Evolutionary conservation across 2,329 filamentous ascomycete genomes (phyloP).

Genomic region (Lecanicillium sp.): DNA sequence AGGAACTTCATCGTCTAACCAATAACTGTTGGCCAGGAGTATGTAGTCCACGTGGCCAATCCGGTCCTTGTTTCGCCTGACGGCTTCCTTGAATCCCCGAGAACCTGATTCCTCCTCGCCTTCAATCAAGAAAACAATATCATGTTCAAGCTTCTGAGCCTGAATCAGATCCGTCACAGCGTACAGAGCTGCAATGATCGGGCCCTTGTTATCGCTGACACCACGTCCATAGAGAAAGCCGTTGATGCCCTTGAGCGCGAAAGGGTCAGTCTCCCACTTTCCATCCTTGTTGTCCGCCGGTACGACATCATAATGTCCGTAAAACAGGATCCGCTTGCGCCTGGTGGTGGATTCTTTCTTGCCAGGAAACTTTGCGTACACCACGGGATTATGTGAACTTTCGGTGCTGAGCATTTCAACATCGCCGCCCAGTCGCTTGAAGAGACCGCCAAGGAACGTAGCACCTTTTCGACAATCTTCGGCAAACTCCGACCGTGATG

Average conservation of each 20-base stretch:
- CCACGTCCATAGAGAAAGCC: conserved; percentile 93
- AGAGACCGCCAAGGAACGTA: conserved; percentile 80
- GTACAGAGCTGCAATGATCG: conserved; percentile 87
- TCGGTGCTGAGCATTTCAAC: conserved; percentile 85
- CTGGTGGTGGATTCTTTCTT: conserved; percentile 57
- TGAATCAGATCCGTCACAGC: conserved; percentile 85
- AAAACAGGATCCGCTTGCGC: conserved; percentile 86
- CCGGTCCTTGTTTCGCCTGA: conserved; percentile 69
- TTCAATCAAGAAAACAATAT: conserved; percentile 91
- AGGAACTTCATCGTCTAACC: conserved; percentile 92
- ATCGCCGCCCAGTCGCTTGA: conserved; percentile 83
- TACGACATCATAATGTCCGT: conserved; percentile 97
- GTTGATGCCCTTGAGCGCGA: conserved; percentile 80
- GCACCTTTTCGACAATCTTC: conserved; percentile 91
- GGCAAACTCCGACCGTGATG: conserved; percentile 75
- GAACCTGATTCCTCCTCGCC: conserved; percentile 96
- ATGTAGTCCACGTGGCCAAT: conserved; percentile 95
- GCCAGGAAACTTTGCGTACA: conserved; percentile 79
- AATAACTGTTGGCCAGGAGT: conserved; percentile 93
- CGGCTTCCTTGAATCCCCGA: conserved; percentile 77
- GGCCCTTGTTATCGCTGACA: conserved; percentile 97
- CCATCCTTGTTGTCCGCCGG: conserved; percentile 74
- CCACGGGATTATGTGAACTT: conserved; percentile 79
- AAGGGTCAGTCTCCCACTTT: conserved; percentile 85
- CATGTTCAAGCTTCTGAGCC: conserved; percentile 74